Percentiles rank a stretch among this genome's conserved stretches.
These are phyloP conservation scores for Phytophthora boehmeriae DNA, from an alignment of 352 stramenopile genomes.

Conservation along the genomic window DNA sequence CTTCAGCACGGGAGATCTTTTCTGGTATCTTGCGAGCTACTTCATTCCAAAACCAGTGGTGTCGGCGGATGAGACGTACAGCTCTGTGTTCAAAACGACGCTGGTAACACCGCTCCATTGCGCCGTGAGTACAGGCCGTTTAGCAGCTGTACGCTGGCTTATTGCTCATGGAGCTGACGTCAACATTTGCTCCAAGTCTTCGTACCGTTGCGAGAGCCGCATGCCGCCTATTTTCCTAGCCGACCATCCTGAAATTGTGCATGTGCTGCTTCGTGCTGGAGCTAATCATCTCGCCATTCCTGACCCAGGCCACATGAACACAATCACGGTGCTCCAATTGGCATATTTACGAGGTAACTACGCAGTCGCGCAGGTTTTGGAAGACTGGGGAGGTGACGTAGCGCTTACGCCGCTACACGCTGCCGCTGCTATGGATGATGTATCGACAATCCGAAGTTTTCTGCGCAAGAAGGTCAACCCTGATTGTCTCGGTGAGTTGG, in stretches of 20 bases:
- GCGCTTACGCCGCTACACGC: slow-evolving; percentile 81
- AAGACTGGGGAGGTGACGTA: slow-evolving; percentile 85
- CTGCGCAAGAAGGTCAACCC: slow-evolving; percentile 78
- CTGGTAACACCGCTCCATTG: slow-evolving; percentile 80
- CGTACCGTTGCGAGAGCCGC: slow-evolving; percentile 63
- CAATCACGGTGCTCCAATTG: slow-evolving; percentile 82
- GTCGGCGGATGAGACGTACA: slow-evolving; percentile 65
- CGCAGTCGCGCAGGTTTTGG: slow-evolving; percentile 74
- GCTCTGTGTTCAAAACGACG: slow-evolving; percentile 73
- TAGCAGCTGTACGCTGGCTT: slow-evolving; percentile 78
- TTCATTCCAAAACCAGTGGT: slow-evolving; percentile 77
- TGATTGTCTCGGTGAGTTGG: slow-evolving; percentile 77
- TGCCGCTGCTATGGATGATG: slow-evolving; percentile 76
- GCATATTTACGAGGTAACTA: slow-evolving; percentile 85
- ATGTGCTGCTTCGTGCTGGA: slow-evolving; percentile 62
- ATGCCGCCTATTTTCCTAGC: slow-evolving; percentile 83
- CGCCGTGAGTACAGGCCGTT: slow-evolving; percentile 73
- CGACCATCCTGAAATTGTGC: slow-evolving; percentile 82
- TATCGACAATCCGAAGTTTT: slow-evolving; percentile 56
- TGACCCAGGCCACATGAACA: slow-evolving; percentile 85
- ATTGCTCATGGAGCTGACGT: slow-evolving; percentile 75
- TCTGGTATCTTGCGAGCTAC: slow-evolving; percentile 80
- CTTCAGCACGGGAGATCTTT: slow-evolving; percentile 81
- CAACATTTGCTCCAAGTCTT: slow-evolving; percentile 79
- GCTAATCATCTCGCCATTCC: slow-evolving; percentile 84